phyloP scores from a whole-genome alignment of 169 alveolate species.

The Theileria equi region DNA sequence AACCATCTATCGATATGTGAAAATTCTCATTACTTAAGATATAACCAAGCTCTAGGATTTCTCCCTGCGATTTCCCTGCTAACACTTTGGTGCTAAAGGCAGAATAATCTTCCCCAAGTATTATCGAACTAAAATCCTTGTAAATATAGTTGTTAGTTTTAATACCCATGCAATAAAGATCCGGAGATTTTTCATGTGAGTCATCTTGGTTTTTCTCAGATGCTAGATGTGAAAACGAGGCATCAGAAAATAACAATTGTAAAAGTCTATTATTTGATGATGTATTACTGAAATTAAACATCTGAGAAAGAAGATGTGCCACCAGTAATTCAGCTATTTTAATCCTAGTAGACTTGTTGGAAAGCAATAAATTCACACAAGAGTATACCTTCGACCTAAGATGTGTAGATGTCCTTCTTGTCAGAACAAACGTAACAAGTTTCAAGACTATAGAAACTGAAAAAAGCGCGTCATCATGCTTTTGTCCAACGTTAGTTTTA shows the following conservation, averaged over 20 bases:
- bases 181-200: background rate
- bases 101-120: too few relatives aligned
- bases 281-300: background rate
- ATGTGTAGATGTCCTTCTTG: slow-evolving; percentile 19
- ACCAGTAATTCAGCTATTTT: slow-evolving; percentile 28
- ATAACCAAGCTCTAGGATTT: background rate
- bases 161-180: too few relatives aligned
- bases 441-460: slow-evolving; percentile 25
- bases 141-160: too few relatives aligned
- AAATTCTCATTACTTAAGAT: slow-evolving; percentile 23
- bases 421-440: slow-evolving; percentile 11
- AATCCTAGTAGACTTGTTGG: slow-evolving; percentile 9
- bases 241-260: slow-evolving; percentile 26
- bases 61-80: background rate
- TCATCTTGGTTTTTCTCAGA: too few relatives aligned
- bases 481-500: background rate
- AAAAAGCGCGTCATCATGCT: slow-evolving; percentile 11
- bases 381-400: slow-evolving; percentile 40
- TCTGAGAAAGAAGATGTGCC: slow-evolving; percentile 21
- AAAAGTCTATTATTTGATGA: background rate
- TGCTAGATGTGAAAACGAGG: too few relatives aligned
- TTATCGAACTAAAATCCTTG: background rate
- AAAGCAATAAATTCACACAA: slow-evolving; percentile 27
- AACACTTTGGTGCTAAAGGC: background rate
- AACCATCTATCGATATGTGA: slow-evolving; percentile 36